Base-by-base conservation (phyloP, 225 moss, liverwort and hornwort genomes). In the Neckera pumila region DNA sequence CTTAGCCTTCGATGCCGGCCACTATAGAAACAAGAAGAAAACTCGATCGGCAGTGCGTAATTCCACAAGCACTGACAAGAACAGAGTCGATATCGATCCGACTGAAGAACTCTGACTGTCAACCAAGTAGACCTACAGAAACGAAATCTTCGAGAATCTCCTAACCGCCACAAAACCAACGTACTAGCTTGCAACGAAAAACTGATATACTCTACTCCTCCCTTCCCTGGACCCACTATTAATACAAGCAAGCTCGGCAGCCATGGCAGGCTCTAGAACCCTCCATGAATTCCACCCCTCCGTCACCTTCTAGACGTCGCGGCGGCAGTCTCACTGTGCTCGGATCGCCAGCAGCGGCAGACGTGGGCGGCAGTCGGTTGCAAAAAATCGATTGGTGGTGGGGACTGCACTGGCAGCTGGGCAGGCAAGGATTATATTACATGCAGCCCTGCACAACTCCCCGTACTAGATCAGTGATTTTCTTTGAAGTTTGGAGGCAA, bases 241-340 rank as follows among this genome's bases (percentile, higher is more conserved):
- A 54, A 47, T 56, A 67, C 26, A 16, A 42, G 56, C 30, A 64
- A 80, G 64, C 74, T 26, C 60, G 53, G 38, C 58, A 86, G 60
- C 69, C 40, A 76, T 75, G 66, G 82, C 33, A 43, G 31, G 80
- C 79, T 91, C 91, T 87, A 80, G 91, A 89, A 91, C 75, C 59
- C n/a, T 87, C 72, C 83, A 40, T 40, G 28, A 38, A 81, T 72
- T 72, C 54, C 63, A 54, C 51, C 79, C 66, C 63, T 75, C 86
- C 49, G 79, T 76, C 79, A 71, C 79, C 18, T 38, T 63, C 79
- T 87, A 62, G 81, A 76, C 66, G 49, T 76, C 51, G 81, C 18
- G 49, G 38, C 84, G 59, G 43, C 58, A 81, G n/a, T 62, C 54
- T 38, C 38, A 45, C 31, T 59, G 72, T 33, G 81, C 73, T 80